Evolutionary conservation across 495 filamentous ascomycete species (phyloP), one percentile per base, ranked within the genome.

Genomic region (Opeltia flavorubescens): DNA sequence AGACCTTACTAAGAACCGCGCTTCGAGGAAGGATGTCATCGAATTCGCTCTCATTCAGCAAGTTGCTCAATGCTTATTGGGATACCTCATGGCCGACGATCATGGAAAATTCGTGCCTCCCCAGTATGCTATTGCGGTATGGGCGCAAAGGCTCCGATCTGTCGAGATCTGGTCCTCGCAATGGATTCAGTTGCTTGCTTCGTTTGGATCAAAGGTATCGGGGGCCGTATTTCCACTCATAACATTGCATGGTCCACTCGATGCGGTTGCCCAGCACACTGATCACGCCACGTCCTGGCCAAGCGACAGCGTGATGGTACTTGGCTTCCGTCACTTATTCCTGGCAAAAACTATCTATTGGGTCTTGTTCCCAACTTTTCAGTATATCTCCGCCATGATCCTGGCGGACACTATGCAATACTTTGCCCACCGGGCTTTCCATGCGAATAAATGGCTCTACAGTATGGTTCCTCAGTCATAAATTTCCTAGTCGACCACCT

Each of bases 371-470:
- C 91, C 91, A 2, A 68, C 67, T 13, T 43, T 86, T 35, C 87
- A 95, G 61, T 76, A 94, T 55, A 62, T 73, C 49, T 46, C 83
- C 27, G 91, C 78, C 28, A 74, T 89, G 52, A 66, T 72, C 48
- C 62, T 85, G 49, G 72, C 95, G 49, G 91, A 98, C 66, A 93
- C 87, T 28, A 95, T 89, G 86, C 87, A 98, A 55, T 98, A 98
- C 68, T 94, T 95, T 65, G 71, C 83, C 59, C 91, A 98, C 67
- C 83, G 91, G 23, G 76, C 77, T 31, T 95, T 95, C 87, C 91
- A 98, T 61, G 64, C 87, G 66, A 89, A 93, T 63, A 84, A 84
- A 58, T 95, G 85, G 84, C 80, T 98, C 50, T 98, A 98, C 71
- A 84, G 88, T 94, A 71, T 61, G 81, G 76, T 36, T 55, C 15